Conservation (phyloP, 2,329 filamentous ascomycete species). For the Paracoccidioides brasiliensis region DNA sequence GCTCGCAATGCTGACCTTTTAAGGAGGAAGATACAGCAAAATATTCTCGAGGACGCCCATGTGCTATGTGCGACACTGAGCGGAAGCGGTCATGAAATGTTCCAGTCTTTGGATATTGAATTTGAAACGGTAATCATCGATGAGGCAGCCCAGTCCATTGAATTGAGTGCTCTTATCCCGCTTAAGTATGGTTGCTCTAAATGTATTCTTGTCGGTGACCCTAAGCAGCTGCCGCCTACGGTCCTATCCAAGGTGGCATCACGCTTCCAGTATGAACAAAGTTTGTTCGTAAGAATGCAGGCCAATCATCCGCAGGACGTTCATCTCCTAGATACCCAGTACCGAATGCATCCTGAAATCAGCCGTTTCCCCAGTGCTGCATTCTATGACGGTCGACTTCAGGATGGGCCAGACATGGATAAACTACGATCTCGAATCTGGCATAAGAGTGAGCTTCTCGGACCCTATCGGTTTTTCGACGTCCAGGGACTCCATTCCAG, state of each 20-base stretch:
- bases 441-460: constrained; percentile 70
- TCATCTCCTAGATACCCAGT: constrained; percentile 92
- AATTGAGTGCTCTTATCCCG: constrained; percentile 89
- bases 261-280: constrained; percentile 90
- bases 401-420: constrained; percentile 77
- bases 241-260: constrained; percentile 90
- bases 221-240: constrained; percentile 90
- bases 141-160: constrained; percentile 94
- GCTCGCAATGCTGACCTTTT: constrained; percentile 77
- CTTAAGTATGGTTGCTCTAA: constrained; percentile 95
- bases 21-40: constrained; percentile 71
- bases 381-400: constrained; percentile 80
- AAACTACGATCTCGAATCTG: constrained; percentile 64
- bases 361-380: constrained; percentile 77
- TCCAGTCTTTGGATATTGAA: constrained; percentile 83
- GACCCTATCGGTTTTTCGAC: constrained; percentile 94
- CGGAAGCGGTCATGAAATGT: constrained; percentile 94
- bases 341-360: constrained; percentile 98
- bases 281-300: constrained; percentile 97
- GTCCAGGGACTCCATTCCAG: constrained; percentile 76
- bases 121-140: constrained; percentile 98
- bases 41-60: constrained; percentile 80
- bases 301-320: constrained; percentile 76
- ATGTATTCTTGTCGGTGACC: constrained; percentile 93
- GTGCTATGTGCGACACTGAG: constrained; percentile 91